Percentiles rank a stretch among this genome's conserved stretches.
Conservation (phyloP, 208 protist genomes). For the Crithidia sp. region DNA sequence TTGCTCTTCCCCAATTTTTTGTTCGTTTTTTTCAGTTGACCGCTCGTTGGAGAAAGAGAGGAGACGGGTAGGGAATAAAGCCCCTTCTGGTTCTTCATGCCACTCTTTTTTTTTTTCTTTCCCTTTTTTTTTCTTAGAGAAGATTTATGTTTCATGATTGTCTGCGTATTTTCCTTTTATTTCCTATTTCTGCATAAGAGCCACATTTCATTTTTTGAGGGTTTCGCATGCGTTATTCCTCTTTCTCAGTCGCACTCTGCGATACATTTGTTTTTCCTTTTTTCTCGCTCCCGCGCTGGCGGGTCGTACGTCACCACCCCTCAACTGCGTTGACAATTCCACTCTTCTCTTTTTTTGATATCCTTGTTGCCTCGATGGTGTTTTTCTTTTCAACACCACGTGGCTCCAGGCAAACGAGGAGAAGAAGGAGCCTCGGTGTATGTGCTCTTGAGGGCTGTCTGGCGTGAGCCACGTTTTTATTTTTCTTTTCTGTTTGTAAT, state of each 20-base stretch:
- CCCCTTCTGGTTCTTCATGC: background rate
- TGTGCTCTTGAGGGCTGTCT: too few species aligned
- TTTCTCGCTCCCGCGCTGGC: background rate
- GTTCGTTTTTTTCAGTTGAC: too few species aligned
- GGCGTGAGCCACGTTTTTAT: background rate
- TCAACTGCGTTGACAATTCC: background rate
- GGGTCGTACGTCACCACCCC: too few species aligned
- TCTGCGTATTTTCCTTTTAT: background rate
- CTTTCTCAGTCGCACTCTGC: slow-evolving; percentile 6
- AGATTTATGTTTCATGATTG: background rate
- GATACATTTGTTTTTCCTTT: background rate
- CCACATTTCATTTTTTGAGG: slow-evolving; percentile 3
- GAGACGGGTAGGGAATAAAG: too few species aligned
- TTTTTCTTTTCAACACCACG: too few species aligned
- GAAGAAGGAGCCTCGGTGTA: background rate
- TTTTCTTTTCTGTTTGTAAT: background rate
- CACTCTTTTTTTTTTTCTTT: background rate
- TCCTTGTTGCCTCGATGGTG: background rate
- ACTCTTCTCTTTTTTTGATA: slow-evolving; percentile 6
- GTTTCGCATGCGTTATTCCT: background rate
- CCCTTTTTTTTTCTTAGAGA: slow-evolving; percentile 13
- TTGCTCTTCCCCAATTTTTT: too few species aligned
- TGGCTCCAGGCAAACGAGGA: slow-evolving; percentile 3
- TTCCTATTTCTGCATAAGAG: background rate
- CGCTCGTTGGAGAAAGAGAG: too few species aligned